Base-by-base conservation (phyloP, 495 filamentous ascomycete species). In the Daldinia caldariorum region DNA sequence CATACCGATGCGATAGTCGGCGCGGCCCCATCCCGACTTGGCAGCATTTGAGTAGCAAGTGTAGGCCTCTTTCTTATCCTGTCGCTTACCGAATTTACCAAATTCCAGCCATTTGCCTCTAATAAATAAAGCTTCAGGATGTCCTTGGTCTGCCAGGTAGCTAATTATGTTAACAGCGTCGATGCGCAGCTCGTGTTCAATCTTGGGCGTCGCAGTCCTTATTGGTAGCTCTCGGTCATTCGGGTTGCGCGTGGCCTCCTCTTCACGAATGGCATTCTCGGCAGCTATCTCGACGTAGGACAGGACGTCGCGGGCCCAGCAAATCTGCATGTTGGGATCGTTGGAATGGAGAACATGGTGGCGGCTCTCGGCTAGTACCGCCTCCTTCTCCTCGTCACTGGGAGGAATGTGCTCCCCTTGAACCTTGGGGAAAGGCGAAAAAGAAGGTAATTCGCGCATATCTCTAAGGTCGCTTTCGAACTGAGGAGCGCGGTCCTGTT, bases 1-100 rank as follows among this genome's bases (percentile, higher is more conserved):
- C 95, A 97, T 98, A 58, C 95, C 95, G 78, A 99, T 97, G 31
- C 95, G 87, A 79, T 99, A 99, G 76, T 98, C 92, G 38, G 96
- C 94, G 62, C 95, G 85, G n/a, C 92, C 90, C 82, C 91, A 97
- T n/a, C 93, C 93, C 63, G 90, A 89, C 63, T 96, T 90, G 50
- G 93, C 91, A n/a, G 95, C 91, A 67, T 91, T 84, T 56, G 87
- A 87, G 80, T 97, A 99, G 72, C 88, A 90, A 51, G 89, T 78
- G 77, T 94, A 98, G 16, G 95, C 95, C 79, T 97, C 94, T 72
- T 94, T 94, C 79, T 96, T 97, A 82, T 98, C 94, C 64, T 91
- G 83, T 18, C 91, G 88, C 69, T 88, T 87, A 20, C 92, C 92
- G 78, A 97, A 98, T 78, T 97, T 97, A 63, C 95, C 95, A 82